Base-by-base conservation (phyloP, 768 basidiomycete species). In the Naganishia antarctica region DNA sequence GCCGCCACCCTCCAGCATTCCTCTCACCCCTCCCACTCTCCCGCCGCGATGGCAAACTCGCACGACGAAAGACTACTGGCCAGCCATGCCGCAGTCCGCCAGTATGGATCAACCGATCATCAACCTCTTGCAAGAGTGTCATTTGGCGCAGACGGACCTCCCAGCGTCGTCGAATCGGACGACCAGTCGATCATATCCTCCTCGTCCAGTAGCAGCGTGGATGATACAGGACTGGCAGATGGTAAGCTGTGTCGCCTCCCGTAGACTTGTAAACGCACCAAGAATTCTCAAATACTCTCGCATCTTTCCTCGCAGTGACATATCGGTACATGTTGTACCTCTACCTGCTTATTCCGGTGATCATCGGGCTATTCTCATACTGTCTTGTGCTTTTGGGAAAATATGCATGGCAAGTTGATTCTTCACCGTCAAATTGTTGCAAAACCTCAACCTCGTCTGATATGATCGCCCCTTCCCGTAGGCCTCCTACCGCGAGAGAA, bases 401-500 rank as follows among this genome's bases (percentile, higher is more conserved):
- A 15, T 75, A 67, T 43, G 76, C 73, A 7, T 77, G 76, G 76
- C 73, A 68, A 48, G 74, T 63, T 44, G 4, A 6, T 12, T 29
- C 59, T 37, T 9, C 32, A 49, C 46, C 59, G 25, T 13, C 31
- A n/a, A n/a, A 28, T 31, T 49, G 8, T 37, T 15, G 50, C 58
- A 49, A 40, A 32, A 15, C 23, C 43, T 11, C n/a, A 41, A 23
- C 29, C 48, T 46, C 6, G 6, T 29, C 47, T 53, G 18, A 37
- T 23, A n/a, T n/a, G n/a, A 16, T 26, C 15, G n/a, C 7, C 31
- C 34, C 41, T 28, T 21, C 15, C 8, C 50, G 15, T 49, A 77
- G 76, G 76, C 76, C 76, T 44, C 76, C 76, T n/a, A 73, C 65
- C 31, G 69, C 66, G 23, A 47, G 50, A 1, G 73, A 75, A 51